Evolutionary conservation across 345 rosid genomes (phyloP).

Genomic region (Eucalyptus cloeziana): DNA sequence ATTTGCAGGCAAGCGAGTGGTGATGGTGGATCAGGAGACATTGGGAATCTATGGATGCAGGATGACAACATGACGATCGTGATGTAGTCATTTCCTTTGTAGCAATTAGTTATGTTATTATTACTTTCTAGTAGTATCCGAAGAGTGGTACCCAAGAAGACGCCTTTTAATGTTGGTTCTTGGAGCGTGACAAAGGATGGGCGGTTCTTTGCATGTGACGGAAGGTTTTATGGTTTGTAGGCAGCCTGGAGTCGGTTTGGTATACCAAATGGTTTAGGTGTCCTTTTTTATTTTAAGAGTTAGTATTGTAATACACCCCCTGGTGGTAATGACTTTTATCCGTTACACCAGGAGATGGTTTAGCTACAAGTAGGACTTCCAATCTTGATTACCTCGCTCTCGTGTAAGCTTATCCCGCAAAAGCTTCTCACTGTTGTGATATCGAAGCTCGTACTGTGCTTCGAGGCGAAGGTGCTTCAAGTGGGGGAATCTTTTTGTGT

Average conservation of each 20-base stretch:
- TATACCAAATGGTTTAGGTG: neutral
- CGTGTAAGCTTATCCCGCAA: neutral
- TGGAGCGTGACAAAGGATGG: conserved; percentile 2
- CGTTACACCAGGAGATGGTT: conserved; percentile 1
- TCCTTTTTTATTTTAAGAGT: neutral
- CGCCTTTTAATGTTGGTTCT: conserved; percentile 27
- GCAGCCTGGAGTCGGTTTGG: neutral
- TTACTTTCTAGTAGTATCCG: neutral
- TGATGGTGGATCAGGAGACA: neutral
- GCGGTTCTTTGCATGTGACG: neutral
- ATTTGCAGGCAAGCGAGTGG: conserved; percentile 1
- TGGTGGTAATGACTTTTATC: conserved; percentile 12
- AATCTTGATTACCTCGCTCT: neutral
- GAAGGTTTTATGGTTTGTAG: neutral
- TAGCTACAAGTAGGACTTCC: neutral
- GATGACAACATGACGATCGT: neutral
- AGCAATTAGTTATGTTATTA: neutral
- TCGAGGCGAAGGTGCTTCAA: neutral
- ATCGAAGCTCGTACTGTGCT: neutral
- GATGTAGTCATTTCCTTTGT: neutral
- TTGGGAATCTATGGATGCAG: neutral
- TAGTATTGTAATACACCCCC: neutral
- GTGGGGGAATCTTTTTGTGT: neutral
- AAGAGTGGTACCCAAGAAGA: conserved; percentile 12
- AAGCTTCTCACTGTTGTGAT: neutral